Percentiles rank a stretch among this genome's conserved stretches.
These are phyloP conservation scores for Oleoguttula mirabilis DNA, from an alignment of 495 filamentous ascomycete species.

Conservation along the genomic window DNA sequence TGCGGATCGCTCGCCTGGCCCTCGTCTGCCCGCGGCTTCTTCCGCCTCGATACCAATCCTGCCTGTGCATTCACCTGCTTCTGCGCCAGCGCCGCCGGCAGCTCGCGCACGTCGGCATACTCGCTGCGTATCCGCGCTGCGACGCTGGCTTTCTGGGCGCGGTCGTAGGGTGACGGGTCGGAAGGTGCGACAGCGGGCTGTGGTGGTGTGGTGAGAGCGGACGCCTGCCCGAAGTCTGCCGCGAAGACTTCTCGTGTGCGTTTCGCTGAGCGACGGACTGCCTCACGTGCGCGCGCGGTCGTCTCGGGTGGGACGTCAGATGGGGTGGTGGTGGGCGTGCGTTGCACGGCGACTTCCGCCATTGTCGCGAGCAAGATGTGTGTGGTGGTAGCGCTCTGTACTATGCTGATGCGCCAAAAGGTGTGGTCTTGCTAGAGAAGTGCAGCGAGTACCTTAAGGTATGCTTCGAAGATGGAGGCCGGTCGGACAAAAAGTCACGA, in stretches of 20 bases:
- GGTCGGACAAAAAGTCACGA: no score
- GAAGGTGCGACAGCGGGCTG: slow-evolving; percentile 29
- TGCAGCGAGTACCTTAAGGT: no score
- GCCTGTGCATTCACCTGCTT: slow-evolving; percentile 62
- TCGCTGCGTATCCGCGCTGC: slow-evolving; percentile 57
- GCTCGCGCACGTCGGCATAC: slow-evolving; percentile 67
- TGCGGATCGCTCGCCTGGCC: slow-evolving; percentile 43
- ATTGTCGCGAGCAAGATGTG: no score
- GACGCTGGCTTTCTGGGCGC: slow-evolving; percentile 40
- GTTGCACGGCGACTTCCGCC: no score
- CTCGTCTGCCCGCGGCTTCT: slow-evolving; percentile 39
- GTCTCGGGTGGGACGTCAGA: neutral
- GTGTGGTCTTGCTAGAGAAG: no score
- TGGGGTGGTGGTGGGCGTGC: no score
- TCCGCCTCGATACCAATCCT: slow-evolving; percentile 45
- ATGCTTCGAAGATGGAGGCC: no score
- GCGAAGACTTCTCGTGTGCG: slow-evolving; percentile 47
- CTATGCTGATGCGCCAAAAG: no score
- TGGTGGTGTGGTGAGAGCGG: slow-evolving; percentile 18
- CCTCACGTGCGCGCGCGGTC: slow-evolving; percentile 9
- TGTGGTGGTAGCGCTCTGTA: no score
- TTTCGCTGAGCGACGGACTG: slow-evolving; percentile 43
- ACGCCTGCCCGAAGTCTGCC: slow-evolving; percentile 29
- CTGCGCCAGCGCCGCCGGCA: slow-evolving; percentile 74
- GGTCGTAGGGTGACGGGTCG: slow-evolving; percentile 39